Evolutionary conservation across 2,329 filamentous ascomycete species (phyloP), one percentile per base, ranked within the genome.

Genomic region (Colletotrichum eleusines): DNA sequence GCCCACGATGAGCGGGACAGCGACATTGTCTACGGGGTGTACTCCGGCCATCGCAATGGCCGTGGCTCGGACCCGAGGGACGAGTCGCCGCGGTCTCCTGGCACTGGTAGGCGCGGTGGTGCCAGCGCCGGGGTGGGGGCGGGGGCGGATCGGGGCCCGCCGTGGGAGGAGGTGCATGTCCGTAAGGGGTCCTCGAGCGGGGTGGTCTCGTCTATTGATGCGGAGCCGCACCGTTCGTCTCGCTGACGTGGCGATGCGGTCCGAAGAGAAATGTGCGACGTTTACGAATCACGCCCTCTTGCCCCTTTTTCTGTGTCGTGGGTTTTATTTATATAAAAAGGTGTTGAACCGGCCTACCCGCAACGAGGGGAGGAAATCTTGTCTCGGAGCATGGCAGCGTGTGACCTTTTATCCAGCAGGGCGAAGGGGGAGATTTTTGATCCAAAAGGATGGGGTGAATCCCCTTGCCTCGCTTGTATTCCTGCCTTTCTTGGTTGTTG

Each of bases 101-200:
- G 58, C 1, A n/a, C 38, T 18, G 53, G 58, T 5, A 71, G 58
- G 26, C 44, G 58, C 5, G 28, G 44, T 5, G 16, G 58, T 23
- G 23, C 44, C 5, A 18, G n/a, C 33, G 14, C 9, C 38, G 50
- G 61, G 20, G 28, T n/a, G 40, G 58, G 68, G 14, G 14, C 9
- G 48, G 40, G 61, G 20, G 28, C 31, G 40, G 58, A 63, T 18
- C 23, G 59, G 8, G 59, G 64, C 2, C 65, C 65, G 31, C 63
- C 65, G 7, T 55, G 65, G 64, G 69, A 71, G 53, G 69, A 71
- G 11, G 20, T 71, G 31, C 59, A 60, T 26, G 48, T 44, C 35
- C 58, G 53, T 5, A 51, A 54, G 46, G 69, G 53, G 16, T 38
- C 63, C 16, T 53, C 50, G 18, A 40, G 48, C 16, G 40, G 55